Conservation (phyloP, 2,329 filamentous ascomycete genomes). For the Daldinia eschscholtzii region DNA sequence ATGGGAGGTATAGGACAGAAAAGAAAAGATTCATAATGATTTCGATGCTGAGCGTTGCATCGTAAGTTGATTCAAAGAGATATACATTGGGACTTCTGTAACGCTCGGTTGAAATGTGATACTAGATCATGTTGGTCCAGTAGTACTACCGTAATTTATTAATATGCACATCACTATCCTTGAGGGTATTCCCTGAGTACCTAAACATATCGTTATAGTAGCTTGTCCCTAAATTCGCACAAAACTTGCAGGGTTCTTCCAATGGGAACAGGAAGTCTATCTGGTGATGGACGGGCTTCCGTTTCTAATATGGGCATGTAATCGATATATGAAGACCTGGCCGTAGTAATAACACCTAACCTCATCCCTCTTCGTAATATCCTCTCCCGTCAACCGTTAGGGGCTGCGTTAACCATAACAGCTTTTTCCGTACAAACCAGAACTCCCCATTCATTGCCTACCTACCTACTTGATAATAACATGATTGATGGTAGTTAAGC, state of each 20-base stretch:
- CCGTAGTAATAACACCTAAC: conserved; percentile 3
- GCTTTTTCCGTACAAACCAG: conserved; percentile 17
- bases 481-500: neutral
- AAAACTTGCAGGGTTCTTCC: neutral
- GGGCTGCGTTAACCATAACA: conserved; percentile 9
- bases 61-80: conserved; percentile 30
- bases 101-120: neutral
- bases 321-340: conserved; percentile 19
- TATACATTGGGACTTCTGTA: conserved; percentile 2
- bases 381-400: conserved; percentile 16
- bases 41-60: conserved; percentile 30
- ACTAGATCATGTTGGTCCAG: neutral
- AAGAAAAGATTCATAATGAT: conserved; percentile 41
- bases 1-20: conserved; percentile 45
- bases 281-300: neutral
- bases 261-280: neutral
- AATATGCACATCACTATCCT: neutral
- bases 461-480: conserved; percentile 1
- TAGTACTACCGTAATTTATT: conserved; percentile 7
- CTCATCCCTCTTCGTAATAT: neutral
- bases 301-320: conserved; percentile 11
- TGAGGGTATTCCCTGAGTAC: conserved; percentile 2
- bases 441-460: conserved; percentile 9
- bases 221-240: conserved; percentile 11
- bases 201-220: conserved; percentile 26